These are phyloP conservation scores for Corymbia citriodora DNA, from an alignment of 441 rosid species.

Conservation along the genomic window DNA sequence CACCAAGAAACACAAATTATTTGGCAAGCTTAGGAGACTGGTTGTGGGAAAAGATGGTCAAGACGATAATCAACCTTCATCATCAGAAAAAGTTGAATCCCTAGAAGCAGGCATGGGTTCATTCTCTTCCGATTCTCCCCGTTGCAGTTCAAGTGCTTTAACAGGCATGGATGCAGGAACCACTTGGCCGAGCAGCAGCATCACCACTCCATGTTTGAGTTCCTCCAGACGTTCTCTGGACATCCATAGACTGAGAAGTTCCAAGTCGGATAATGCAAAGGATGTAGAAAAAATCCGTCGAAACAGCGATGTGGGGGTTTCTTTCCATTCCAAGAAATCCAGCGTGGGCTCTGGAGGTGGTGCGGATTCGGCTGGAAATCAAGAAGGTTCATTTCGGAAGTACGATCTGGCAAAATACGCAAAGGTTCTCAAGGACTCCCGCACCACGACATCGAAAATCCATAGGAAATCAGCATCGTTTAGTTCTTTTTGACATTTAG, in stretches of 20 bases:
- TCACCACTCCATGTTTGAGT: slow-evolving; percentile 13
- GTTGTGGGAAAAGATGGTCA: slow-evolving; percentile 49
- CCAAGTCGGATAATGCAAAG: slow-evolving; percentile 21
- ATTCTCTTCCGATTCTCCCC: slow-evolving; percentile 16
- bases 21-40: slow-evolving; percentile 57
- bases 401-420: slow-evolving; percentile 61
- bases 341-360: slow-evolving; percentile 1
- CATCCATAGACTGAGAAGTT: slow-evolving; percentile 29
- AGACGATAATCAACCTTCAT: slow-evolving; percentile 19
- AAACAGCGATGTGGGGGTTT: slow-evolving; percentile 21
- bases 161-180: slow-evolving; percentile 20
- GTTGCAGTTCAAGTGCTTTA: slow-evolving; percentile 21
- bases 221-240: slow-evolving; percentile 40
- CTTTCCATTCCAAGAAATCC: slow-evolving; percentile 8
- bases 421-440: slow-evolving; percentile 42
- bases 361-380: slow-evolving; percentile 7
- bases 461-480: slow-evolving; percentile 45
- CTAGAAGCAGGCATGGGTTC: slow-evolving; percentile 16
- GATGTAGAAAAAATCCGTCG: slow-evolving; percentile 19
- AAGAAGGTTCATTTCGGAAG: slow-evolving; percentile 22
- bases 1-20: slow-evolving; percentile 42
- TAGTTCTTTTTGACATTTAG: slow-evolving; percentile 10
- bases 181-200: slow-evolving; percentile 11
- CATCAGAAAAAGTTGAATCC: slow-evolving; percentile 15
- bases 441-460: background rate